Evolutionary conservation across 306 rosid genomes (phyloP).

Genomic region (Castanospermum australe): DNA sequence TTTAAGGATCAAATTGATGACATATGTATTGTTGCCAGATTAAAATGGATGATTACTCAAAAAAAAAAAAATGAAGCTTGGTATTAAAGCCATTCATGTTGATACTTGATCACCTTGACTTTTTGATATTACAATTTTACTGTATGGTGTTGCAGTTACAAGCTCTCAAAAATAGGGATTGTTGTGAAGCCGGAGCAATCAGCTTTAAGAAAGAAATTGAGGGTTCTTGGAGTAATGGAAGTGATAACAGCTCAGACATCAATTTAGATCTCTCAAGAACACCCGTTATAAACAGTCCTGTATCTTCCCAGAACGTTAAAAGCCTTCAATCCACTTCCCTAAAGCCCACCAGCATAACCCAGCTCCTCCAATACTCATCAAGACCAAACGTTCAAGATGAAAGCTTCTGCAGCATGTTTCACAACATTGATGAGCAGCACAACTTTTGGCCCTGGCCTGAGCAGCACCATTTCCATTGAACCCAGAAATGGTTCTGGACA

Average conservation of each 20-base stretch:
- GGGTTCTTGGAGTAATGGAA: constrained; percentile 82
- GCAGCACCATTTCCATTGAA: constrained; percentile 60
- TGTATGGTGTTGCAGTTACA: constrained; percentile 48
- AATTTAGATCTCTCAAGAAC: constrained; percentile 75
- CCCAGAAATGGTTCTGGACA: not conserved
- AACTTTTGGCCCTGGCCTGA: constrained; percentile 90
- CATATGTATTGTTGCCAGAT: no score
- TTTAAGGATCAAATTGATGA: no score
- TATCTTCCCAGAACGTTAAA: constrained; percentile 50
- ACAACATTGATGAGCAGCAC: constrained; percentile 65
- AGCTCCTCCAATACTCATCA: constrained; percentile 73
- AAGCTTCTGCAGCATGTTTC: constrained; percentile 72
- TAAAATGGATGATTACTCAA: no score
- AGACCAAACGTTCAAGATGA: constrained; percentile 73
- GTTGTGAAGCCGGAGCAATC: constrained; percentile 35
- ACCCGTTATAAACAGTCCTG: constrained; percentile 48
- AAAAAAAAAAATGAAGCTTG: not conserved
- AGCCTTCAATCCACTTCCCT: constrained; percentile 45
- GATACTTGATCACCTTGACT: constrained; percentile 10
- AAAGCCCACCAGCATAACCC: constrained; percentile 64
- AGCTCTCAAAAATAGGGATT: constrained; percentile 50
- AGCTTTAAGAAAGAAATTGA: constrained; percentile 60
- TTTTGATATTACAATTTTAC: not conserved
- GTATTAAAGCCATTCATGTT: constrained; percentile 15
- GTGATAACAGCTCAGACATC: constrained; percentile 77